These are phyloP conservation scores for Rhynchospora pubera DNA, from an alignment of 176 grass and related monocot genomes.

Conservation along the genomic window DNA sequence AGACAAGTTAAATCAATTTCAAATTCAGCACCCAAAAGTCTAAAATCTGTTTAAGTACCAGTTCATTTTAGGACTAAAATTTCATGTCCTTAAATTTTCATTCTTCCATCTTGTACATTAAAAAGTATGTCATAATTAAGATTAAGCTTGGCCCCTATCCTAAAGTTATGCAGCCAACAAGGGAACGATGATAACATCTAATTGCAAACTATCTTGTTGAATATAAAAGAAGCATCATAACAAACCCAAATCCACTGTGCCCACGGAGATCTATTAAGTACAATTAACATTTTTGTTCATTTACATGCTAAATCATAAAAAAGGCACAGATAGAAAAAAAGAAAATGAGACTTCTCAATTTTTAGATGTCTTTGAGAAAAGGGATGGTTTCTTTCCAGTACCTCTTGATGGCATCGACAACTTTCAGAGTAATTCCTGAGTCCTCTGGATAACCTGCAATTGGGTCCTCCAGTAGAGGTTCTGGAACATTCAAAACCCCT, in stretches of 20 bases:
- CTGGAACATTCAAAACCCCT: constrained; percentile 50
- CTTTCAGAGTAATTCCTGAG: constrained; percentile 38
- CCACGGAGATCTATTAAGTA: neutral
- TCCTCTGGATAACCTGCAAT: constrained; percentile 81
- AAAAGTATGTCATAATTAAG: neutral
- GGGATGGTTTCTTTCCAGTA: constrained; percentile 69
- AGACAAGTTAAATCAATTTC: neutral
- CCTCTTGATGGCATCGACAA: constrained; percentile 53
- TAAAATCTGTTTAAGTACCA: neutral
- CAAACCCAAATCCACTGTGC: neutral
- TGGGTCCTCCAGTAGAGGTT: constrained; percentile 55
- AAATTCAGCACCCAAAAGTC: neutral
- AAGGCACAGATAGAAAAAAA: neutral
- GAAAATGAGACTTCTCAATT: neutral
- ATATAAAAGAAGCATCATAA: neutral
- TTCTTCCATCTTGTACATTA: neutral
- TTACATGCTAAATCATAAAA: neutral
- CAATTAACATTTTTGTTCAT: neutral
- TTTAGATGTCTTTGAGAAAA: constrained; percentile 52
- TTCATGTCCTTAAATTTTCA: no score
- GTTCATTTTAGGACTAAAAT: no score
- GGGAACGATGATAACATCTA: neutral
- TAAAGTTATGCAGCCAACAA: neutral
- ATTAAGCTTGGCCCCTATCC: neutral
- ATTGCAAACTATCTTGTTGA: neutral